Evolutionary conservation across 495 filamentous ascomycete genomes (phyloP).

Genomic region (Bacidia rubella): DNA sequence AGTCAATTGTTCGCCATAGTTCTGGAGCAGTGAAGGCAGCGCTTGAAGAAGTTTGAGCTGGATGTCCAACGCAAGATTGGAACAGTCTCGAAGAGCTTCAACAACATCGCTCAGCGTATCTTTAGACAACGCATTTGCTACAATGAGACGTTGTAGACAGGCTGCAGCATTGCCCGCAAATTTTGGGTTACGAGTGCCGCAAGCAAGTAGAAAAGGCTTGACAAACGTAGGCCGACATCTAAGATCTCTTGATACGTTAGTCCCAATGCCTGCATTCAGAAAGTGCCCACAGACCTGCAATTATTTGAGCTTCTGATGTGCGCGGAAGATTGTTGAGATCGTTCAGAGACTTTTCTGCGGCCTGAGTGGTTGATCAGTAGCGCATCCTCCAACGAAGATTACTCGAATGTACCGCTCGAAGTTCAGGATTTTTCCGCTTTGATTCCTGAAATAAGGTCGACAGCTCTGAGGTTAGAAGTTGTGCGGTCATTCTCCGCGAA

Average conservation of each 20-base stretch:
- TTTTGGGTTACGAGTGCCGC: slow-evolving; percentile 74
- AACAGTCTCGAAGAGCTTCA: slow-evolving; percentile 72
- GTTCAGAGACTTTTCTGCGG: slow-evolving; percentile 83
- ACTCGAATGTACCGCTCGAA: slow-evolving; percentile 75
- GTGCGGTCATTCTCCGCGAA: slow-evolving; percentile 65
- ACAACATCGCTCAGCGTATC: slow-evolving; percentile 68
- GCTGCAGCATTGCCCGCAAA: slow-evolving; percentile 74
- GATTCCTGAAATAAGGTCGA: slow-evolving; percentile 88
- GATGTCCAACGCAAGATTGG: slow-evolving; percentile 67
- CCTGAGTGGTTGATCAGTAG: slow-evolving; percentile 34
- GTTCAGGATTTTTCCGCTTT: slow-evolving; percentile 79
- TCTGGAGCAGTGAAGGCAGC: slow-evolving; percentile 79
- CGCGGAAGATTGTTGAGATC: slow-evolving; percentile 71
- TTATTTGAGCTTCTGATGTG: slow-evolving; percentile 69
- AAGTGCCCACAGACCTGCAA: slow-evolving; percentile 49
- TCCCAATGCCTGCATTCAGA: background rate
- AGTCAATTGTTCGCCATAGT: slow-evolving; percentile 70
- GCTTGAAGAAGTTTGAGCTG: slow-evolving; percentile 94
- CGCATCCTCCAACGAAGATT: too few species aligned
- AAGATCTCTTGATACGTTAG: slow-evolving; percentile 51
- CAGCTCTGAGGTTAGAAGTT: slow-evolving; percentile 80
- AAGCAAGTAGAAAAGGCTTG: slow-evolving; percentile 85
- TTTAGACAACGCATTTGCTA: slow-evolving; percentile 61
- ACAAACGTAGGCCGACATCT: slow-evolving; percentile 68
- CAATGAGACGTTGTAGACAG: slow-evolving; percentile 77